These are phyloP conservation scores for Amoebophrya sp. DNA, from an alignment of 169 alveolate species.

Conservation along the genomic window DNA sequence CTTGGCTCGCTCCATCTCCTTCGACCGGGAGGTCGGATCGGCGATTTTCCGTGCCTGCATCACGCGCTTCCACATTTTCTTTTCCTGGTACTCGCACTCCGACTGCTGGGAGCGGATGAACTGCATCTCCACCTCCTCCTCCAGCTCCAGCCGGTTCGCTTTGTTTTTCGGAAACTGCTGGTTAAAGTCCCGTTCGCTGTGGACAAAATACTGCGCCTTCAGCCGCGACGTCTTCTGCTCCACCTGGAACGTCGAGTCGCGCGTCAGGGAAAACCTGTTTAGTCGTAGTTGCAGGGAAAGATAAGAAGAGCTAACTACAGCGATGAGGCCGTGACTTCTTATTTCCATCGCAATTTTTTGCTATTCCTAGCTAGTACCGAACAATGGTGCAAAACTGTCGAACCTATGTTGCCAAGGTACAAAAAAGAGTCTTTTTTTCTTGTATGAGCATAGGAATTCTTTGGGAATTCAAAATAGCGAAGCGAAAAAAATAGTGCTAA, in stretches of 20 bases:
- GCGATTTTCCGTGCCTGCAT: neutral
- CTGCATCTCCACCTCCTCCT: neutral
- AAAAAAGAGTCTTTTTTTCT: no score
- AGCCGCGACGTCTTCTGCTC: neutral
- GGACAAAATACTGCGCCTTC: neutral
- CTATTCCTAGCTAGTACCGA: no score
- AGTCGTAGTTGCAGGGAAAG: no score
- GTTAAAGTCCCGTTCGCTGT: neutral
- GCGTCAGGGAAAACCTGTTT: neutral
- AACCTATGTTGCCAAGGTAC: no score
- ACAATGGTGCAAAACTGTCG: no score
- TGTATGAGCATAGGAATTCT: no score
- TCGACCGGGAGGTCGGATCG: neutral
- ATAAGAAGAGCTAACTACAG: no score
- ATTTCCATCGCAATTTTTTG: no score
- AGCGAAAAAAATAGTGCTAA: no score
- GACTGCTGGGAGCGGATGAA: neutral
- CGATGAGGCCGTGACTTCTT: no score
- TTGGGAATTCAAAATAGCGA: no score
- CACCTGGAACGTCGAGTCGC: neutral
- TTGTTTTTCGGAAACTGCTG: neutral
- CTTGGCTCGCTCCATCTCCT: neutral
- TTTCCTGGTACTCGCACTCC: neutral
- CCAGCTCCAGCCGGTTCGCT: neutral
- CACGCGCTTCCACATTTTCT: neutral